Evolutionary conservation across 1,284 basidiomycete species (phyloP).

Genomic region (Pseudozyma flocculosa): DNA sequence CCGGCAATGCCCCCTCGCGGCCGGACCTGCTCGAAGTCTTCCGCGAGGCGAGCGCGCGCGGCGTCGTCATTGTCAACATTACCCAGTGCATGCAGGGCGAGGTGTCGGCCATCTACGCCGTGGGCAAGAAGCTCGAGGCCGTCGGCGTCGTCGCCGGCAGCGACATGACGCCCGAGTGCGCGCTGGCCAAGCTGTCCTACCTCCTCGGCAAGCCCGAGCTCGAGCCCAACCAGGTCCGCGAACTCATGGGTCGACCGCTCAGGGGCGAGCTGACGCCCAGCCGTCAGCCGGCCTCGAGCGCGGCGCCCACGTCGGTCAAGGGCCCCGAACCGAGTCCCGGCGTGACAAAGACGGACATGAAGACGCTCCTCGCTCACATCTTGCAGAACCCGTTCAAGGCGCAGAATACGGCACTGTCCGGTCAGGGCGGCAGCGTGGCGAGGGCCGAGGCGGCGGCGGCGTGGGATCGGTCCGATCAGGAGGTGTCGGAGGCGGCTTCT

Average conservation of each 20-base stretch:
- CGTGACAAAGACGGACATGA: slow-evolving; percentile 21
- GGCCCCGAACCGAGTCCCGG: slow-evolving; percentile 18
- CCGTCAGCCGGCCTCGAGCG: slow-evolving; percentile 4
- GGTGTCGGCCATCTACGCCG: slow-evolving; percentile 67
- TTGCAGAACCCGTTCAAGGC: slow-evolving; percentile 23
- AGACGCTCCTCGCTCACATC: slow-evolving; percentile 29
- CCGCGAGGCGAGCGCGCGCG: slow-evolving; percentile 75
- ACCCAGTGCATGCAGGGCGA: slow-evolving; percentile 75
- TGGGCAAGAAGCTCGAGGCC: slow-evolving; percentile 70
- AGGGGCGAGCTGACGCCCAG: slow-evolving; percentile 77
- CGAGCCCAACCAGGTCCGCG: slow-evolving; percentile 68
- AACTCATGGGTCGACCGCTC: slow-evolving; percentile 74
- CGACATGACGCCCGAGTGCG: slow-evolving; percentile 95
- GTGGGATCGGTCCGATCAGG: neutral
- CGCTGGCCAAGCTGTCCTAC: slow-evolving; percentile 82
- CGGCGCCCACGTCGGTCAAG: slow-evolving; percentile 3
- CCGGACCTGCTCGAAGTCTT: slow-evolving; percentile 64
- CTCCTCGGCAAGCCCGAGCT: slow-evolving; percentile 82
- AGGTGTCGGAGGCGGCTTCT: neutral
- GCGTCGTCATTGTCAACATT: slow-evolving; percentile 84
- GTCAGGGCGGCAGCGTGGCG: neutral
- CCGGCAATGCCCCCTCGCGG: slow-evolving; percentile 65
- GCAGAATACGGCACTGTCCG: slow-evolving; percentile 1
- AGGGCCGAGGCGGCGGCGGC: neutral
- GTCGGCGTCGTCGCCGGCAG: slow-evolving; percentile 49